Evolutionary conservation across 495 filamentous ascomycete species (phyloP), one percentile per base, ranked within the genome.

Genomic region (Xylaria nigripes): DNA sequence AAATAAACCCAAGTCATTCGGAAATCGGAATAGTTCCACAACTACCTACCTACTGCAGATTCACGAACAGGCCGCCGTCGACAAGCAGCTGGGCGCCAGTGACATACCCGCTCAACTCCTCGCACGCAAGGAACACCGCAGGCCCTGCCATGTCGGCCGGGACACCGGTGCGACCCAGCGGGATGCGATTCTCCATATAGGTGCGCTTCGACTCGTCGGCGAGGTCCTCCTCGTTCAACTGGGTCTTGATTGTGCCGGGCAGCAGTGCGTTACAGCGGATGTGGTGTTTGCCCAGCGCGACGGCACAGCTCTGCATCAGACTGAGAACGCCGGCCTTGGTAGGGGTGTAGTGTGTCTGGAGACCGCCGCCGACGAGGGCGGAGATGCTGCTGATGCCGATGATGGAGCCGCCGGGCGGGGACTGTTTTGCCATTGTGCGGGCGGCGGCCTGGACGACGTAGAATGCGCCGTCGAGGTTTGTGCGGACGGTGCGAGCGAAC

Each of bases 171-270:
- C 87, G 75, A 0, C 90, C 89, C 43, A 95, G 65, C 54, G 90
- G 90, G 57, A 94, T 90, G 32, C 90, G 68, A 1, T 80, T 83
- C 69, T 95, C 89, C 85, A 91, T 93, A 70, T 94, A 93, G 63
- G 52, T 67, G 59, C 83, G 72, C 81, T 96, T 96, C 53, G 61
- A 76, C 21, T 84, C 77, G 50, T 82, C 74, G 6, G 64, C 75
- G 65, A 96, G 72, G 71, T 96, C 90, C 62, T 81, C 80, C 67
- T 91, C 89, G 68, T 94, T 95, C 50, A 95, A 66, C 78, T 90
- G 87, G 32, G 90, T 95, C 62, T 80, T 76, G 53, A 95, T 85
- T 0, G 90, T 96, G 3, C 90, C 90, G 12, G 90, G 90, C 52
- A 96, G 63, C 25, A 95, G 69, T 13, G 90, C 89, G 68, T 95